Base-by-base conservation (phyloP, 345 rosid genomes). In the Gossypium bickii region DNA sequence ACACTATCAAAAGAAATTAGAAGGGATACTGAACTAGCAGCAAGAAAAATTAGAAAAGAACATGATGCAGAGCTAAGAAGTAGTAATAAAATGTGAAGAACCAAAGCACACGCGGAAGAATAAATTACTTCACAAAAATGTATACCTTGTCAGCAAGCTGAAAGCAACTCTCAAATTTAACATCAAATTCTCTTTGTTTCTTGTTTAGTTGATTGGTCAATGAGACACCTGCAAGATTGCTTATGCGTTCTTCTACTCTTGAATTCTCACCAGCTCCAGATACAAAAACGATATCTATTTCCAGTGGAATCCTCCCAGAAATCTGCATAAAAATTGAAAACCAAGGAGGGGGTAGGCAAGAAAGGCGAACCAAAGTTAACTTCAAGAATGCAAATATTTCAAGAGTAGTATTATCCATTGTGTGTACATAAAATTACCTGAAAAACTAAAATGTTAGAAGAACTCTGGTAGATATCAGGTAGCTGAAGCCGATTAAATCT, bases 231-330 rank as follows among this genome's bases (percentile, higher is more conserved):
- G 93, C 85, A 64, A 94, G 92, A 79, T 78, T 87, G 82, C 72
- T 70, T 56, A 88, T 45, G 70, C 97, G 93, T 71, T 85, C 86
- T 75, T 92, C 87, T 60, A 78, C 80, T 62, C 82, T 77, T 70
- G 90, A 82, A 55, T 44, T 73, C 77, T 76, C 76, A 25, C 67
- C 80, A 67, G 86, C 68, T 78, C 95, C 97, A 73, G 98, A 89
- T 64, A 91, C 76, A 79, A 94, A 92, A 38, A 81, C 86, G 76
- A 93, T 81, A 84, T 94, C 98, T 77, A 83, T 65, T 77, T 85
- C 86, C 66, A 89, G 86, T 11, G 91, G 92, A 71, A 80, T 80
- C 77, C 48, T 86, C 17, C 86, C 90, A 78, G 97, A 87, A 77
- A 94, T 82, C 98, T 94, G 83, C 70, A 74, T 16, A 27, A 67